Evolutionary conservation across 1,139 yeast genomes (phyloP).

Genomic region (Pichia sp.): DNA sequence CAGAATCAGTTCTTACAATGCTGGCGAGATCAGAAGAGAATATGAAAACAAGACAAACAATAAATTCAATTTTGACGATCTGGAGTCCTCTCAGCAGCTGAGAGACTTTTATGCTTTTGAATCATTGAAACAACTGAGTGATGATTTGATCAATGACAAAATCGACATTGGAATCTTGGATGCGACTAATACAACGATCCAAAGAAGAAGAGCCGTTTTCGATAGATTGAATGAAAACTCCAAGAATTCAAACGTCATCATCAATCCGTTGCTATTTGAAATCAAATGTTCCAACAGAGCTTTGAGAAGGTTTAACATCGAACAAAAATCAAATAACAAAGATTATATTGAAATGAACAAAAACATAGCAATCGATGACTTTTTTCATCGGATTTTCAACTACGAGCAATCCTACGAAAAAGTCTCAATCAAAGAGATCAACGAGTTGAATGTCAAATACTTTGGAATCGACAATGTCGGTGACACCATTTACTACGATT

Average conservation of each 20-base stretch:
- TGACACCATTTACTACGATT: constrained; percentile 26
- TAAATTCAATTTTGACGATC: constrained; percentile 39
- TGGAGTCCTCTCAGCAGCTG: constrained; percentile 25
- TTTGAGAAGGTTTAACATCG: constrained; percentile 47
- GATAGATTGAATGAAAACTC: constrained; percentile 14
- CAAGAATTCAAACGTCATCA: constrained; percentile 8
- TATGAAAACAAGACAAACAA: constrained; percentile 15
- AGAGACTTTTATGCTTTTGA: constrained; percentile 55
- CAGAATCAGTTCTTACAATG: constrained; percentile 38
- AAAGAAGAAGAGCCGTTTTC: constrained; percentile 29
- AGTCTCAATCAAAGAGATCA: constrained; percentile 40
- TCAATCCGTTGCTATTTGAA: constrained; percentile 31
- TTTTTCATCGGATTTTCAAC: constrained; percentile 46
- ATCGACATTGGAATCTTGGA: constrained; percentile 53
- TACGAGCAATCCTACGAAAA: constrained; percentile 53
- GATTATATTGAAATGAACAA: constrained; percentile 23
- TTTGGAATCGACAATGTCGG: constrained; percentile 43
- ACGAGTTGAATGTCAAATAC: constrained; percentile 31
- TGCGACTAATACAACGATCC: constrained; percentile 59
- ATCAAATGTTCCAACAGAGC: constrained; percentile 36
- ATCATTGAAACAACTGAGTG: constrained; percentile 42
- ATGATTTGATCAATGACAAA: constrained; percentile 33
- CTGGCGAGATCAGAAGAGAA: constrained; percentile 44
- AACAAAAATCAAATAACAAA: constrained; percentile 42
- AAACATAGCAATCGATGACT: constrained; percentile 48